Percentiles rank a stretch among this genome's conserved stretches.
Conservation (phyloP, 129 eudicot species). For the Flaveria robusta region DNA sequence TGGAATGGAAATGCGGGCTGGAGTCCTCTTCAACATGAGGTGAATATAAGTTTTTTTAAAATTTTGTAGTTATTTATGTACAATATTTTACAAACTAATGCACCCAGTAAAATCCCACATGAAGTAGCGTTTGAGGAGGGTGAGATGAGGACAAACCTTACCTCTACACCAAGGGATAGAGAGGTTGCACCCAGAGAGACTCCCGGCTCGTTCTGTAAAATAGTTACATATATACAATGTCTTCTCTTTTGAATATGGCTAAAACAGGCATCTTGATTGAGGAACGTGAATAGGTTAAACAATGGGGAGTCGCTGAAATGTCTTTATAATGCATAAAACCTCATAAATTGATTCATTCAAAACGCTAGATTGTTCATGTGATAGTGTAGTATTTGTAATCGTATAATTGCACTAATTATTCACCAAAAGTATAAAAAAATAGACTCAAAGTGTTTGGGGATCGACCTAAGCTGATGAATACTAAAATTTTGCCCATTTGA, state of each 20-base stretch:
- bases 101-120: too few species aligned
- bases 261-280: not conserved
- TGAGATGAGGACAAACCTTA: too few species aligned
- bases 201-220: too few species aligned
- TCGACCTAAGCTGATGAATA: not conserved
- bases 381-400: not conserved
- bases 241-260: not conserved
- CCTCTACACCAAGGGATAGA: too few species aligned
- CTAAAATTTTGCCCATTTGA: not conserved
- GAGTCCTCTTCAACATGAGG: conserved; percentile 76
- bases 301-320: not conserved
- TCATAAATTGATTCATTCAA: not conserved
- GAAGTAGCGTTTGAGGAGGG: too few species aligned
- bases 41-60: conserved; percentile 28
- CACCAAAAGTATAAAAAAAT: not conserved
- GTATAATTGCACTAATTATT: not conserved
- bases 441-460: not conserved
- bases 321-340: not conserved
- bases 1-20: conserved; percentile 72
- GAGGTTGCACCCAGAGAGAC: too few species aligned
- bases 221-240: not conserved
- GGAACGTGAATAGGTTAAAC: not conserved
- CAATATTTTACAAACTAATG: not conserved
- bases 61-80: not conserved
- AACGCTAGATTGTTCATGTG: not conserved